Conservation (phyloP, 2,329 filamentous ascomycete species). For the Ilyonectria robusta region DNA sequence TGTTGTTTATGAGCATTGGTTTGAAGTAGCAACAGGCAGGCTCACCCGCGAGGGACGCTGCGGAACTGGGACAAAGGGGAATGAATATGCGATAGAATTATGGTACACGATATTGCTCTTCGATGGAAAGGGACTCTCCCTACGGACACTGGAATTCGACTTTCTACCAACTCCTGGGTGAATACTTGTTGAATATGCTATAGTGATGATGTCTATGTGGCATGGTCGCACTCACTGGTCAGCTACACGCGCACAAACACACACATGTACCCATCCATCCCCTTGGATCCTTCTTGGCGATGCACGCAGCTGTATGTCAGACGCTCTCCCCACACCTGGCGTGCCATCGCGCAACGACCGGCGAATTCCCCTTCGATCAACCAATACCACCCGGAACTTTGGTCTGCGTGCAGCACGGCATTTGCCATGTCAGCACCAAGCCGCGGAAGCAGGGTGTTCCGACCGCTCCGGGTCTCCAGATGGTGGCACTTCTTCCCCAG, state of each 20-base stretch:
- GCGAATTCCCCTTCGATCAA: background rate
- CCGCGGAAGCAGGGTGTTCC: too few relatives aligned
- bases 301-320: conserved; percentile 3
- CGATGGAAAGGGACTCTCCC: conserved; percentile 15
- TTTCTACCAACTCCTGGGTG: background rate
- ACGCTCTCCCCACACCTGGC: background rate
- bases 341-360: background rate
- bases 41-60: conserved; percentile 5
- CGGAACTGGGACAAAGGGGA: conserved; percentile 9
- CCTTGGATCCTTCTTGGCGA: conserved; percentile 13
- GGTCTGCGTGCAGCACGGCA: background rate
- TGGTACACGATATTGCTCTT: conserved; percentile 19
- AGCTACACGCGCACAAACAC: background rate
- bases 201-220: background rate
- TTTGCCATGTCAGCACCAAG: background rate
- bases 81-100: conserved; percentile 24
- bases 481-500: too few relatives aligned
- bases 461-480: too few relatives aligned
- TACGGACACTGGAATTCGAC: conserved; percentile 9
- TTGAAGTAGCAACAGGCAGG: conserved; percentile 19
- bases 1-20: conserved; percentile 14
- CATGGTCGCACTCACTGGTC: background rate
- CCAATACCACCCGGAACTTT: background rate
- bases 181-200: background rate
- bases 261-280: background rate